Evolutionary conservation across 768 basidiomycete species (phyloP).

Genomic region (Panellus pusillus): DNA sequence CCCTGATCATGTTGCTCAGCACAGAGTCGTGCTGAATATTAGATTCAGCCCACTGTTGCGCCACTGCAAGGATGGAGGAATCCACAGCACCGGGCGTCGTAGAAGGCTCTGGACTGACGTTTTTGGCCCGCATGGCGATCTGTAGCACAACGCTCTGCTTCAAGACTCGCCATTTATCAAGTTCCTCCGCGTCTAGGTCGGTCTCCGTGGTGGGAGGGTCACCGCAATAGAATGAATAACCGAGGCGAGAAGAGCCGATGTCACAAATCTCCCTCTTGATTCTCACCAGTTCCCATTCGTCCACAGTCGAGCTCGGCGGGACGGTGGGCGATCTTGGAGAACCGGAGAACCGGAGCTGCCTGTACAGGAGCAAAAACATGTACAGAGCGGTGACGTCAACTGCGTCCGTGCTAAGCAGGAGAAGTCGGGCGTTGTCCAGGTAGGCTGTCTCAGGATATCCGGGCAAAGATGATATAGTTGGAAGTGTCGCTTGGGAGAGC

Average conservation of each 20-base stretch:
- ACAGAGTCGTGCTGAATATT: slow-evolving; percentile 63
- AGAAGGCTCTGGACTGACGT: slow-evolving; percentile 33
- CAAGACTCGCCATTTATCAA: slow-evolving; percentile 52
- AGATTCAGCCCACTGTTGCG: slow-evolving; percentile 69
- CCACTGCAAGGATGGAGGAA: slow-evolving; percentile 53
- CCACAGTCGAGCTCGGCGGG: slow-evolving; percentile 39
- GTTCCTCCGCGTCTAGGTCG: slow-evolving; percentile 33
- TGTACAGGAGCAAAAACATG: slow-evolving; percentile 79
- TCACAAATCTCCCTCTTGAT: slow-evolving; percentile 79
- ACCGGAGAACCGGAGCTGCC: slow-evolving; percentile 65
- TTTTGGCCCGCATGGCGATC: slow-evolving; percentile 65
- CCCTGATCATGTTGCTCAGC: slow-evolving; percentile 59
- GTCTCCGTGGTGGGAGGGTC: slow-evolving; percentile 24
- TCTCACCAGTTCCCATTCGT: slow-evolving; percentile 52
- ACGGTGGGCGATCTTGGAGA: slow-evolving; percentile 30
- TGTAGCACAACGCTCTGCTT: slow-evolving; percentile 74
- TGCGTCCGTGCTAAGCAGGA: slow-evolving; percentile 67
- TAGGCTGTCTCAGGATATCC: slow-evolving; percentile 77
- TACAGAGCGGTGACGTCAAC: slow-evolving; percentile 73
- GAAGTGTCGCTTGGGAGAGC: slow-evolving; percentile 27
- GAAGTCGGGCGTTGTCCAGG: slow-evolving; percentile 73
- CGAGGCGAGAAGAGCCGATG: slow-evolving; percentile 62
- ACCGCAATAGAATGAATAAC: slow-evolving; percentile 50
- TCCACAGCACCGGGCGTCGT: slow-evolving; percentile 29
- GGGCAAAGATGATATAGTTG: slow-evolving; percentile 34